Base-by-base conservation (phyloP, 371 early-diverging fungal species). In the Coemansia sp. region DNA sequence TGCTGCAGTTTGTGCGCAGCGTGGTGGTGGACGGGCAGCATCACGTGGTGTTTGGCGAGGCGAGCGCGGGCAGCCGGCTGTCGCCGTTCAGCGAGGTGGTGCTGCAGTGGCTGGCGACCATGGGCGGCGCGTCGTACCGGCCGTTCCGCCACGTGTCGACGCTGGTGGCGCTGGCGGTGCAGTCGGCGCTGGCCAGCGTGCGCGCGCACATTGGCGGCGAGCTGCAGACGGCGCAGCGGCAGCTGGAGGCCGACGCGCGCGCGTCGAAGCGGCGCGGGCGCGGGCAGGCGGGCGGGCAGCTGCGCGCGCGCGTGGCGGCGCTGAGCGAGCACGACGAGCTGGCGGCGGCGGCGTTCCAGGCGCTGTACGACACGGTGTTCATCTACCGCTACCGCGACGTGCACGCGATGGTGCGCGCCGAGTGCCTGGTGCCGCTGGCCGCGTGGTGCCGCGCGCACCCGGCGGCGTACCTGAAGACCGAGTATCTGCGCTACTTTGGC, bases 131-230 rank as follows among this genome's bases (percentile, higher is more conserved):
- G 1, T 59, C 85, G 0, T 92, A 90, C 73, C 86, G 95, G 16
- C 92, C 95, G 10, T 92, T 97, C 77, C 86, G 97, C 10, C 95
- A 96, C 67, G 92, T 92, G 1, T 86, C 95, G 4, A 90, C 95
- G 0, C 68, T 86, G 3, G 77, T 87, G 3, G 83, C 88, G 9
- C 84, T 93, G 31, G 79, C 80, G 11, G 58, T 91, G 10, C 72
- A 83, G 57, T 80, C 85, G 4, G 80, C 83, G 14, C 79, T 94
- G 34, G 87, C 88, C 50, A 81, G 82, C 10, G 67, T 86, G 38
- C 85, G 88, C 2, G 82, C 87, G 16, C 82, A 78, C 34, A 69
- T 83, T 0, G 72, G 81, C 45, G 78, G 72, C 4, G 89, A 89
- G 45, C 79, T 86, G 67, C 70, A 81, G 14, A 86, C 84, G 32